These are phyloP conservation scores for Dactylis glomerata DNA, from an alignment of 176 grass and related monocot genomes.

Conservation along the genomic window DNA sequence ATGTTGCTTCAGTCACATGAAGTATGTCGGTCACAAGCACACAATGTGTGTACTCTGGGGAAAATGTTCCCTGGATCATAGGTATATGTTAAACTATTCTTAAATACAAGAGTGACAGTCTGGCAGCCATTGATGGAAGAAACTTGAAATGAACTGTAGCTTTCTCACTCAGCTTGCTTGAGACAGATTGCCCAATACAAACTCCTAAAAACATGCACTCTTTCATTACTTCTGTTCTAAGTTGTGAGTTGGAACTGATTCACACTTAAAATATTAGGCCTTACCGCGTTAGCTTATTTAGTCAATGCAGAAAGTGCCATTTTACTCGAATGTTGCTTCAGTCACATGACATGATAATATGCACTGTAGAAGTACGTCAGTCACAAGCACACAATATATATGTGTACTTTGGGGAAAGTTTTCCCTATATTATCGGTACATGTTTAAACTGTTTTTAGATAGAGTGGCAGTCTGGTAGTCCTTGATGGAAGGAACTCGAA, in stretches of 20 bases:
- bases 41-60: neutral
- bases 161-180: constrained; percentile 21
- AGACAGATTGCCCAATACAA: neutral
- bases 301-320: neutral
- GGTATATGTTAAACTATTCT: neutral
- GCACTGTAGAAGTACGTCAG: constrained; percentile 8
- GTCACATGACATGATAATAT: constrained; percentile 10
- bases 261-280: neutral
- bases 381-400: neutral
- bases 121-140: neutral
- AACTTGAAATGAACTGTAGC: neutral
- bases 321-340: constrained; percentile 11
- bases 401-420: neutral
- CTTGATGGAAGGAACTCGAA: neutral
- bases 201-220: neutral
- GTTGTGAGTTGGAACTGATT: neutral
- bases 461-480: constrained; percentile 5
- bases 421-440: neutral
- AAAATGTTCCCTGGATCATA: neutral
- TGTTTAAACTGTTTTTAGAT: constrained; percentile 15
- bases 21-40: constrained; percentile 8
- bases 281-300: constrained; percentile 9
- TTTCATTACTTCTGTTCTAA: neutral
- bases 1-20: constrained; percentile 2
- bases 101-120: constrained; percentile 12